Evolutionary conservation across 192 early-diverging fungal species (phyloP).

Genomic region (Podila minutissima): DNA sequence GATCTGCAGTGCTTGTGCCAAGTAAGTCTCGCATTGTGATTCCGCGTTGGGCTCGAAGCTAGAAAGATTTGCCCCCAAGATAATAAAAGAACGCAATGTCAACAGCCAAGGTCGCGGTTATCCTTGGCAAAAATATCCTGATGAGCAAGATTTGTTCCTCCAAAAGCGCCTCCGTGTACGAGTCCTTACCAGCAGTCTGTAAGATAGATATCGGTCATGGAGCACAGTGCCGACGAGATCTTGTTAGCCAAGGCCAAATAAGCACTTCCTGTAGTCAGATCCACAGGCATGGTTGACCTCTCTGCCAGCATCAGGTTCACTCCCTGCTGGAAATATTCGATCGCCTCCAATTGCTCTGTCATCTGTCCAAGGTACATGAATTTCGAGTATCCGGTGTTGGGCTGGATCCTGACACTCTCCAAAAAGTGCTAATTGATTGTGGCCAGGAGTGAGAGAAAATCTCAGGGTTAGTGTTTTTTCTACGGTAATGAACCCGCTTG

Average conservation of each 20-base stretch:
- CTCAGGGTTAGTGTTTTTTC: constrained; percentile 1
- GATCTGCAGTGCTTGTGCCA: constrained; percentile 71
- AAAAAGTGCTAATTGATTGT: constrained; percentile 60
- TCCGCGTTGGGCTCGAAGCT: constrained; percentile 94
- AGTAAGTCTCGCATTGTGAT: constrained; percentile 78
- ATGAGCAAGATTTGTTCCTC: not conserved
- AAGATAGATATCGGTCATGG: constrained; percentile 97
- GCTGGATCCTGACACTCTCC: constrained; percentile 74
- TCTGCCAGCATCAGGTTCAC: constrained; percentile 72
- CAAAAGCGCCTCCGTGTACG: not conserved
- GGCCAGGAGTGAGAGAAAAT: too few relatives aligned
- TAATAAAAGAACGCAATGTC: not conserved
- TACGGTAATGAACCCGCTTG: not conserved
- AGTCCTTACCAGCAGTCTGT: constrained; percentile 92
- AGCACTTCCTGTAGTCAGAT: constrained; percentile 56
- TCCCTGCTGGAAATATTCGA: constrained; percentile 76
- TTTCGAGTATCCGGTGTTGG: constrained; percentile 74
- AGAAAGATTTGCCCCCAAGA: not conserved
- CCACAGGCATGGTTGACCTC: constrained; percentile 43
- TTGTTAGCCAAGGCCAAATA: constrained; percentile 62
- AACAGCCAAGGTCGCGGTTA: not conserved
- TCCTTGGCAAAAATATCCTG: not conserved
- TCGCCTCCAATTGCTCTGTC: constrained; percentile 71
- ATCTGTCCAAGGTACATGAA: constrained; percentile 92
- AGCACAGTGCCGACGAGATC: constrained; percentile 86